Conservation (phyloP, 192 early-diverging fungal species). For the Kappamyces sp. region DNA sequence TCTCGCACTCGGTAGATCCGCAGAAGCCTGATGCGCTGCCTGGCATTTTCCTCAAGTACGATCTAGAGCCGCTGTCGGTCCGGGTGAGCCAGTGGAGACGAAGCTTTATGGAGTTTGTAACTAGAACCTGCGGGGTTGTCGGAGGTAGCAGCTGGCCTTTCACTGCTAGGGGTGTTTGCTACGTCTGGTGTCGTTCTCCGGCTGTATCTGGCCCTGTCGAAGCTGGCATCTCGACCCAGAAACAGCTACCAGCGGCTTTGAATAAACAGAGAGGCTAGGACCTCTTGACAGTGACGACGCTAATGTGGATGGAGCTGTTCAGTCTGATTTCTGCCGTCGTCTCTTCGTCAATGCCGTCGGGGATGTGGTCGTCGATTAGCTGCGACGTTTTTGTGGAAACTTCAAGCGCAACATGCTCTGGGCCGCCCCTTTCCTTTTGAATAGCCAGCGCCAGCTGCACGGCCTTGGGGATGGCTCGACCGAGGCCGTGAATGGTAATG, state of each 20-base stretch:
- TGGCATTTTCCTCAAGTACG: constrained; percentile 86
- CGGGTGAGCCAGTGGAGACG: constrained; percentile 61
- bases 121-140: constrained; percentile 77
- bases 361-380: constrained; percentile 73
- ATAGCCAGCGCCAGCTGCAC: constrained; percentile 60
- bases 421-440: constrained; percentile 41
- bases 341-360: constrained; percentile 46
- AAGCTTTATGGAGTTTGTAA: constrained; percentile 65
- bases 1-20: constrained; percentile 29
- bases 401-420: constrained; percentile 51
- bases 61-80: constrained; percentile 83
- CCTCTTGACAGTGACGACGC: background rate
- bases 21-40: constrained; percentile 26
- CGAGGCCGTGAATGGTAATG: constrained; percentile 71
- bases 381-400: constrained; percentile 62
- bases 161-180: background rate
- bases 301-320: constrained; percentile 14
- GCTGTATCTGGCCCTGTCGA: background rate
- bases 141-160: constrained; percentile 48
- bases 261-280: too few species aligned
- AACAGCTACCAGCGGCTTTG: too few species aligned
- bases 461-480: constrained; percentile 64
- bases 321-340: background rate
- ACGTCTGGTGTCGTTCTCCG: background rate
- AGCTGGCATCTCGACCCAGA: background rate